A percentile compares a stretch with the other conserved stretches of the same genome.
Conservation (phyloP, 768 basidiomycete genomes). For the Tulasnella sp. region DNA sequence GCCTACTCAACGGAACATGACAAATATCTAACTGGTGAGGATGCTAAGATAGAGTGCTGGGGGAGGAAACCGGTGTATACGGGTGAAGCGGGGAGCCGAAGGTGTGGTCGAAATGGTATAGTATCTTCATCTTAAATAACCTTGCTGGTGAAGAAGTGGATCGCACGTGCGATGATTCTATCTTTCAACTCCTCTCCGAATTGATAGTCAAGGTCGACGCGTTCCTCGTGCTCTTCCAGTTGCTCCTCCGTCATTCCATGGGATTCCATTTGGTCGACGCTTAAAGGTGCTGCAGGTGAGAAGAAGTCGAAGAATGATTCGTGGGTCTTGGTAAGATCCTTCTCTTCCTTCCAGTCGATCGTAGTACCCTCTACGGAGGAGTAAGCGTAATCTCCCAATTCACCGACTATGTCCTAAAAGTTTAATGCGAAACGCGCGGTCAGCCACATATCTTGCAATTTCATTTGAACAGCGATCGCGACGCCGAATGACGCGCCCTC, state of each 20-base stretch:
- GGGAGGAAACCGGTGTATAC: no score
- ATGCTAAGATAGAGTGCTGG: no score
- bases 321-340: conserved; percentile 92
- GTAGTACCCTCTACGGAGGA: conserved; percentile 84
- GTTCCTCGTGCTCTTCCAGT: conserved; percentile 81
- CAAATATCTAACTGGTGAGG: no score
- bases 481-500: conserved; percentile 5
- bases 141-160: conserved; percentile 97
- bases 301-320: conserved; percentile 99
- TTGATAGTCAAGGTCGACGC: conserved; percentile 94
- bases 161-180: conserved; percentile 89
- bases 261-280: conserved; percentile 53
- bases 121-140: conserved; percentile 63
- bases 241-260: conserved; percentile 73
- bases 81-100: no score
- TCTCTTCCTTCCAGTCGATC: conserved; percentile 97
- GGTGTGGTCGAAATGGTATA: no score
- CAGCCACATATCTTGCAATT: not conserved
- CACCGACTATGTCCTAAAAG: conserved; percentile 65
- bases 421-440: not conserved
- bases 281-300: conserved; percentile 61
- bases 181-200: conserved; percentile 98
- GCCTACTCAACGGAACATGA: no score
- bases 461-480: not conserved
- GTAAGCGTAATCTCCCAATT: conserved; percentile 93